Percentiles rank a stretch among this genome's conserved stretches.
Evolutionary conservation across 768 basidiomycete species (phyloP).

Genomic region (Galerina sulciceps): DNA sequence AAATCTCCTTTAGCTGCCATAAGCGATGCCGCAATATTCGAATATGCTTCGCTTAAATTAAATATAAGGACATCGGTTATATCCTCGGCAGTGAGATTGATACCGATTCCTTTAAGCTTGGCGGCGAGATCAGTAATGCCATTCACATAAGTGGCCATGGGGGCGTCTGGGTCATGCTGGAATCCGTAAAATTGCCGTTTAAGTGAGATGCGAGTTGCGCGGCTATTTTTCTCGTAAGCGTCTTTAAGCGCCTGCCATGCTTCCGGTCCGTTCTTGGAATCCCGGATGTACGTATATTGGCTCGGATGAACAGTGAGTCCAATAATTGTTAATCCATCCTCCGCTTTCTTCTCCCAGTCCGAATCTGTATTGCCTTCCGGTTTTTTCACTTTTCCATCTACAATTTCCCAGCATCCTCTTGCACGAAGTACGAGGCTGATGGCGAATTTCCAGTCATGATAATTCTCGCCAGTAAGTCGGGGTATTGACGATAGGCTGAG

Average conservation of each 20-base stretch:
- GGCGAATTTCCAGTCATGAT: constrained; percentile 22
- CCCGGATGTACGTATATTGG: constrained; percentile 23
- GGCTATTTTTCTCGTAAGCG: constrained; percentile 26
- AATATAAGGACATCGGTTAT: constrained; percentile 2
- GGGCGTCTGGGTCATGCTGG: not conserved
- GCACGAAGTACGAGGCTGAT: constrained; percentile 12
- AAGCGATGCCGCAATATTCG: not conserved
- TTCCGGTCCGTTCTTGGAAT: not conserved
- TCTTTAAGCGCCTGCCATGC: constrained; percentile 14
- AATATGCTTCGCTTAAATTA: not conserved
- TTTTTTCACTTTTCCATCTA: constrained; percentile 1
- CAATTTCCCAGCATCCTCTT: constrained; percentile 10
- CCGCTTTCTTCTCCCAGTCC: constrained; percentile 10
- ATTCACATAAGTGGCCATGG: not conserved
- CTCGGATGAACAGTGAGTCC: constrained; percentile 20
- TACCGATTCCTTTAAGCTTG: not conserved
- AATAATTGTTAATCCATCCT: constrained; percentile 22
- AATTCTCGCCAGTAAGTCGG: constrained; percentile 7
- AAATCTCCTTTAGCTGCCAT: not conserved
- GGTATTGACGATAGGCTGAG: not conserved
- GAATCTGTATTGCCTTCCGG: too few relatives aligned
- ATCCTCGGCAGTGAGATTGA: not conserved
- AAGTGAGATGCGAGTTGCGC: constrained; percentile 21
- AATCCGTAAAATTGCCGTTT: constrained; percentile 22
- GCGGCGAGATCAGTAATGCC: constrained; percentile 1